A percentile compares a stretch with the other conserved stretches of the same genome.
These are phyloP conservation scores for Plasmodium fragile DNA, from an alignment of 169 alveolate genomes.

Conservation along the genomic window DNA sequence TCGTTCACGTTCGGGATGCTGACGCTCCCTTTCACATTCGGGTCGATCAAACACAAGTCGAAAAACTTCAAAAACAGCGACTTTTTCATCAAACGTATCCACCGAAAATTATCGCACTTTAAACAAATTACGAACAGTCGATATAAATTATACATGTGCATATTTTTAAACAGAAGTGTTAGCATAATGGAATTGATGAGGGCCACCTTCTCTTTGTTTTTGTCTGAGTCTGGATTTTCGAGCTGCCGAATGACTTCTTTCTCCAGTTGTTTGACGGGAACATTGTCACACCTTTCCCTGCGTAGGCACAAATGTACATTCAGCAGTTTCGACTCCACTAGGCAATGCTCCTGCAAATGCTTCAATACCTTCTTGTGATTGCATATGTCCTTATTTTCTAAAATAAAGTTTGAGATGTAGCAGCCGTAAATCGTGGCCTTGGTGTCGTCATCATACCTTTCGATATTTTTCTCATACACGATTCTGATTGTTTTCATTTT, in stretches of 20 bases:
- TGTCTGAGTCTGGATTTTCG: slow-evolving; percentile 59
- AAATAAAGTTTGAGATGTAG: slow-evolving; percentile 46
- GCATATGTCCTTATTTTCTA: slow-evolving; percentile 67
- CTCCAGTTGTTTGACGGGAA: slow-evolving; percentile 19
- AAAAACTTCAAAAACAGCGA: slow-evolving; percentile 77
- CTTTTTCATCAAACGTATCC: slow-evolving; percentile 77
- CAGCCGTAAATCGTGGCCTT: slow-evolving; percentile 49
- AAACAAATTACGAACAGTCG: slow-evolving; percentile 78
- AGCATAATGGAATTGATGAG: slow-evolving; percentile 75
- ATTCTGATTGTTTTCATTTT: slow-evolving; percentile 65
- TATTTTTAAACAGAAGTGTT: slow-evolving; percentile 76
- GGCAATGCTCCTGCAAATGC: slow-evolving; percentile 50
- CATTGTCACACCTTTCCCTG: slow-evolving; percentile 55
- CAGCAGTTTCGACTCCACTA: slow-evolving; percentile 40
- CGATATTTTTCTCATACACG: slow-evolving; percentile 46
- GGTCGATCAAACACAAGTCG: slow-evolving; percentile 78
- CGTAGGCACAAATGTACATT: slow-evolving; percentile 35
- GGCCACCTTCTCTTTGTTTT: slow-evolving; percentile 26
- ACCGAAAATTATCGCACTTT: slow-evolving; percentile 81
- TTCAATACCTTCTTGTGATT: slow-evolving; percentile 60
- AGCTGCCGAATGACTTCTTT: slow-evolving; percentile 58
- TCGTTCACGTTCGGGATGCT: slow-evolving; percentile 77
- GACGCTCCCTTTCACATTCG: not conserved
- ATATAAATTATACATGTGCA: slow-evolving; percentile 79
- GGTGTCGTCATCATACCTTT: slow-evolving; percentile 74